Base-by-base conservation (phyloP, 2,329 filamentous ascomycete species). In the Paracoccidioides brasiliensis region DNA sequence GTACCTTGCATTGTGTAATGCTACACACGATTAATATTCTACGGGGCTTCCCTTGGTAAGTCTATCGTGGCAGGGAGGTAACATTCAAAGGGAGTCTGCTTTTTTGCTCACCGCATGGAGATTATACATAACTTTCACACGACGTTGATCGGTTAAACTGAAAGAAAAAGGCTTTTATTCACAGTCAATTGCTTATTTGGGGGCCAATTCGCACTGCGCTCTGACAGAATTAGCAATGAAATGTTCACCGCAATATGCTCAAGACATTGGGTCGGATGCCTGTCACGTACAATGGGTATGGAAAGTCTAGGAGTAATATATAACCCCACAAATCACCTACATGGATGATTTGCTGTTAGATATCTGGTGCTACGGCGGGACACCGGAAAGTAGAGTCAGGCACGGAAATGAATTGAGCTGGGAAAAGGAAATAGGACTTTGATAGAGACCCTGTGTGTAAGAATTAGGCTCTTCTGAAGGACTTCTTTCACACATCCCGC, bases 1-100 rank as follows among this genome's bases (percentile, higher is more conserved):
- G 46, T 49, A 10, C 46, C 46, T 46, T 49, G 46, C 46, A 49
- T 38, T 49, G 46, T 49, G 46, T 4, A 32, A 49, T 49, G 46
- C 3, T 37, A 28, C 33, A 49, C 44, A 48, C 30, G 44, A 33
- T 48, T 14, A 10, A 35, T 48, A n/a, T 35, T 15, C 30, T 14
- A 48, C 46, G 12, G 33, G 32, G 10, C n/a, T 6, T 10, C 32
- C 9, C 46, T 28, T 48, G n/a, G 9, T n/a, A 44, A 22, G 33
- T 8, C n/a, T 32, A 37, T 15, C n/a, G n/a, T 49, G 33, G 14
- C 33, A 15, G 4, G n/a, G 46, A 37, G 33, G 22, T 14, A 48
- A 48, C n/a, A 10, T 28, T 35, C 30, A 32, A 33, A 32, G 33
- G 37, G 12, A 15, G 5, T 4, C 8, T 49, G 14, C 10, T 46